A percentile compares a stretch with the other conserved stretches of the same genome.
Conservation (phyloP, 1,284 basidiomycete species). For the Ganoderma resinaceum region DNA sequence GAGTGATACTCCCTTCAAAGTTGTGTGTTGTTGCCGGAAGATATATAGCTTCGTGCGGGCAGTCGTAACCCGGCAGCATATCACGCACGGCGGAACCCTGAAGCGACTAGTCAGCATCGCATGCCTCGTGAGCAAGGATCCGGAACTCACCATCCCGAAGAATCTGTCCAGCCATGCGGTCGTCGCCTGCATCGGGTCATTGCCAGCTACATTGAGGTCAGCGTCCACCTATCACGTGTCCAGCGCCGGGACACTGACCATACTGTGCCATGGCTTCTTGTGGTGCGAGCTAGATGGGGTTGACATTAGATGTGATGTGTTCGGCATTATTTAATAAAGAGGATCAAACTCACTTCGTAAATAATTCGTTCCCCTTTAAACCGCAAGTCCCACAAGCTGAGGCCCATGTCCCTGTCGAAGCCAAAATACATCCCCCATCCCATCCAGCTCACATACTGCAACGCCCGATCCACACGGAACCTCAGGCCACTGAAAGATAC, state of each 20-base stretch:
- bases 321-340: neutral
- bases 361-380: conserved; percentile 69
- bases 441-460: conserved; percentile 70
- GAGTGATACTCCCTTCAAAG: conserved; percentile 49
- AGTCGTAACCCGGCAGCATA: conserved; percentile 70
- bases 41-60: conserved; percentile 65
- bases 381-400: conserved; percentile 70
- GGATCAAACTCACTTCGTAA: conserved; percentile 55
- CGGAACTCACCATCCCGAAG: conserved; percentile 60
- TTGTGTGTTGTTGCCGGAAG: conserved; percentile 64
- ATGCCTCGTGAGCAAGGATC: neutral
- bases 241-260: conserved; percentile 41
- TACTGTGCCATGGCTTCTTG: conserved; percentile 73
- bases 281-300: conserved; percentile 48
- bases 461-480: conserved; percentile 59
- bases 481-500: conserved; percentile 65
- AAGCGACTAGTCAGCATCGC: neutral
- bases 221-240: neutral
- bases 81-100: conserved; percentile 56
- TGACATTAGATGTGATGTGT: too few relatives aligned
- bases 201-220: conserved; percentile 51
- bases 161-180: conserved; percentile 72
- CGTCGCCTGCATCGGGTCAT: conserved; percentile 67
- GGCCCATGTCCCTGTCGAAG: conserved; percentile 72
- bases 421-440: conserved; percentile 67